Evolutionary conservation across 2,329 filamentous ascomycete species (phyloP).

Genomic region (Aciculosporium take): DNA sequence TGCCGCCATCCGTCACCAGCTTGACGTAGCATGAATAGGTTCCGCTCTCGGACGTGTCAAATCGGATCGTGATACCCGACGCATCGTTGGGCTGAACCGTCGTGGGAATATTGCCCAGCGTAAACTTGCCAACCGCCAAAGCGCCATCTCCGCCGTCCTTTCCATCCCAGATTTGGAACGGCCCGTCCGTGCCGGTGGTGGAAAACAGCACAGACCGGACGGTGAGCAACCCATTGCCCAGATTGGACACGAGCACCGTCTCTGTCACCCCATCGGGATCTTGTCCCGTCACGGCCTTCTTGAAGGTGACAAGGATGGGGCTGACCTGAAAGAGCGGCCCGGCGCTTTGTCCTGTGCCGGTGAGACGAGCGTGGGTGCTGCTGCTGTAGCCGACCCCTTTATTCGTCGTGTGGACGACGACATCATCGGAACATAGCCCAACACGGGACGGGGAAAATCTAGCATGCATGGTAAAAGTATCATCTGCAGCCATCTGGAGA

Average conservation of each 20-base stretch:
- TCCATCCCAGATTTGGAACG: constrained; percentile 25
- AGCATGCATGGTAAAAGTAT: constrained; percentile 28
- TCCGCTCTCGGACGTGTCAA: constrained; percentile 30
- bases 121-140: constrained; percentile 32
- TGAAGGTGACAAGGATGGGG: constrained; percentile 34
- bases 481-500: constrained; percentile 19
- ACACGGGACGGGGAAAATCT: constrained; percentile 31
- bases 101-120: constrained; percentile 30
- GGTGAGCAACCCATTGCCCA: constrained; percentile 30
- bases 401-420: constrained; percentile 35
- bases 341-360: constrained; percentile 33
- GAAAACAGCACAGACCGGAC: constrained; percentile 32
- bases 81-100: constrained; percentile 26
- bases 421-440: constrained; percentile 32
- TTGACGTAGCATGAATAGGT: constrained; percentile 35
- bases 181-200: constrained; percentile 26
- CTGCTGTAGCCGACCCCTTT: constrained; percentile 29
- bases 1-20: constrained; percentile 34
- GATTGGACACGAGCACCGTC: constrained; percentile 33
- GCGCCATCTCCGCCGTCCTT: constrained; percentile 13
- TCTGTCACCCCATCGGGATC: constrained; percentile 24
- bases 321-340: constrained; percentile 31
- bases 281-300: constrained; percentile 31
- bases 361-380: constrained; percentile 30
- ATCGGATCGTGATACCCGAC: constrained; percentile 29